A percentile compares a stretch with the other conserved stretches of the same genome.
These are phyloP conservation scores for Globisporangium mamillatum DNA, from an alignment of 352 stramenopile genomes.

Conservation along the genomic window DNA sequence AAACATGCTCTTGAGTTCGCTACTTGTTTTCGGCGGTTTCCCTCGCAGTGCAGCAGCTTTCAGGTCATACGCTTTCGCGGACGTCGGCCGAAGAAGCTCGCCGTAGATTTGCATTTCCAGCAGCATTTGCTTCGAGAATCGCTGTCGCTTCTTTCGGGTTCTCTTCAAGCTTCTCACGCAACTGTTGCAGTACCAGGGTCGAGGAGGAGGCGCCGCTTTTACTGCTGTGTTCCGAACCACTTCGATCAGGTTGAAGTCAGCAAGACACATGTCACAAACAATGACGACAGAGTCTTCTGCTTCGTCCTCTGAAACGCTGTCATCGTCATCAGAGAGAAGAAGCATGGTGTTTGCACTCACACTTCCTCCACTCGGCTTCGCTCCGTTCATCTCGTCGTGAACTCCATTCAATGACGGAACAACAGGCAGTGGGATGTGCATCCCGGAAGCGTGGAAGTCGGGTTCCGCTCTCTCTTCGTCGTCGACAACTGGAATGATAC, in stretches of 20 bases:
- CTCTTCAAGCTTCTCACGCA: slow-evolving; percentile 71
- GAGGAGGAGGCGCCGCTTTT: slow-evolving; percentile 40
- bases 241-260: slow-evolving; percentile 71
- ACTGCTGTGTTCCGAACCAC: slow-evolving; percentile 40
- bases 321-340: slow-evolving; percentile 45
- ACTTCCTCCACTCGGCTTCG: slow-evolving; percentile 24
- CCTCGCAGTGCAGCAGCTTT: slow-evolving; percentile 39
- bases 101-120: slow-evolving; percentile 82
- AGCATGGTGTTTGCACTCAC: slow-evolving; percentile 28
- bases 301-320: slow-evolving; percentile 27
- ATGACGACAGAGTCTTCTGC: slow-evolving; percentile 50
- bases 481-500: not conserved
- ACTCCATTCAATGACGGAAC: not conserved
- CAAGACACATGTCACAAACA: slow-evolving; percentile 75
- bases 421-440: slow-evolving; percentile 16
- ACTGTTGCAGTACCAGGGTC: slow-evolving; percentile 70
- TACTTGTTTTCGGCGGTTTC: slow-evolving; percentile 41
- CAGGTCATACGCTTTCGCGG: slow-evolving; percentile 59
- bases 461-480: not conserved
- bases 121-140: slow-evolving; percentile 84
- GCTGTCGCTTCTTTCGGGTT: slow-evolving; percentile 73
- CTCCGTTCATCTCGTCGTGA: slow-evolving; percentile 2
- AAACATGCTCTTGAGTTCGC: slow-evolving; percentile 53
- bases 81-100: slow-evolving; percentile 53
- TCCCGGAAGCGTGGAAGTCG: not conserved